These are phyloP conservation scores for Cicer bijugum DNA, from an alignment of 306 rosid genomes.

Conservation along the genomic window DNA sequence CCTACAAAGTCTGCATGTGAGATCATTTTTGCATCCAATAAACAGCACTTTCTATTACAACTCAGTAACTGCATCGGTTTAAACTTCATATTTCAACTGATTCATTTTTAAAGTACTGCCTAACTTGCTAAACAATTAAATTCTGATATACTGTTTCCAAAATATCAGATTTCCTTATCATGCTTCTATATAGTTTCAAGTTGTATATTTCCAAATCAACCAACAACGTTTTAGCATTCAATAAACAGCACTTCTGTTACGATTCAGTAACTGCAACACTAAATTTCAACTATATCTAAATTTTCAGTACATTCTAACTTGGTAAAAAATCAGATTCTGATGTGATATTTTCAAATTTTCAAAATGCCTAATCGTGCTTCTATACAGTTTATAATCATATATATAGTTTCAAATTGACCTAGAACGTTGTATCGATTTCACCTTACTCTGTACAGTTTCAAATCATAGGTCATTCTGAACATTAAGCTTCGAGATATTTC, in stretches of 20 bases:
- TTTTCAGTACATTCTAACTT: background rate
- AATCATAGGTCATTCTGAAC: slow-evolving; percentile 10
- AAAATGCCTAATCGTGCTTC: slow-evolving; percentile 7
- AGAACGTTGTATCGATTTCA: background rate
- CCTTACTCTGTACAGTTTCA: background rate
- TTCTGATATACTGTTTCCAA: background rate
- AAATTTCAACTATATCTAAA: background rate
- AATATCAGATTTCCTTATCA: background rate
- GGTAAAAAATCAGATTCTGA: background rate
- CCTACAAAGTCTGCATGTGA: slow-evolving; percentile 47
- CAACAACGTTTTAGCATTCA: background rate
- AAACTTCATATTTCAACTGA: slow-evolving; percentile 7
- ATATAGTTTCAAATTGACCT: slow-evolving; percentile 1
- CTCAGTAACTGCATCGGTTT: background rate
- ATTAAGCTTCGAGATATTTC: slow-evolving; percentile 21
- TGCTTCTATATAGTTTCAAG: slow-evolving; percentile 12
- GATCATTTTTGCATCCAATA: slow-evolving; percentile 6
- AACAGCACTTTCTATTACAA: background rate
- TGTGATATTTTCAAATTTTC: no score
- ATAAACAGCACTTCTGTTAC: slow-evolving; percentile 1
- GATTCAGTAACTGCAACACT: background rate
- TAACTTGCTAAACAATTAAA: slow-evolving; percentile 20
- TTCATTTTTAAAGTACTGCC: background rate
- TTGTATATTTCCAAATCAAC: background rate
- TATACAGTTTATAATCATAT: background rate